These are phyloP conservation scores for Puccinia hordei DNA, from an alignment of 1,284 basidiomycete genomes.

Conservation along the genomic window DNA sequence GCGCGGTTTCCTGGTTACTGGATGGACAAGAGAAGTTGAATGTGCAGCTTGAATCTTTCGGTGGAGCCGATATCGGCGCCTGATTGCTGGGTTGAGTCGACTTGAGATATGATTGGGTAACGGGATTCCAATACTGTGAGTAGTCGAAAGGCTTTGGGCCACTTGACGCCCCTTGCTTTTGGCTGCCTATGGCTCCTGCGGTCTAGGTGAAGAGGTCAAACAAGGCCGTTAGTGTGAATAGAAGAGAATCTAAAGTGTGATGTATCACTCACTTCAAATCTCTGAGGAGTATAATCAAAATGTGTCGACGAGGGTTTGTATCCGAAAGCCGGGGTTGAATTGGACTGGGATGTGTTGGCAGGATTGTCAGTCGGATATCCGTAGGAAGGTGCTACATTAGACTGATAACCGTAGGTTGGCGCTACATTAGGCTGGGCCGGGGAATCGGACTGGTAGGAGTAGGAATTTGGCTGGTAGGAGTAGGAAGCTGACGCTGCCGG, in stretches of 20 bases:
- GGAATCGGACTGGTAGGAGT: neutral
- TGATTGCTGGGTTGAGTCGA: neutral
- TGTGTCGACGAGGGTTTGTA: neutral
- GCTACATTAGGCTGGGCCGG: neutral
- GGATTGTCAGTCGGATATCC: neutral
- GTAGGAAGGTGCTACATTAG: neutral
- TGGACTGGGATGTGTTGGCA: neutral
- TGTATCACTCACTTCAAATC: neutral
- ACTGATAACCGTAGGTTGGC: neutral
- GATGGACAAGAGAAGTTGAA: neutral
- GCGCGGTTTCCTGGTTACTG: neutral
- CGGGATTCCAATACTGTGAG: conserved; percentile 3
- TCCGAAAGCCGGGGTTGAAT: neutral
- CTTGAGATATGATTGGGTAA: neutral
- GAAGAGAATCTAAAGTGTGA: too few relatives aligned
- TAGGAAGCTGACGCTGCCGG: too few relatives aligned
- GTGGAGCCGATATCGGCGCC: neutral
- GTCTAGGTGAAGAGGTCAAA: neutral
- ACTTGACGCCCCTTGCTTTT: neutral
- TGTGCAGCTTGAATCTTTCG: neutral
- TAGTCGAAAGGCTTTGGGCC: conserved; percentile 17
- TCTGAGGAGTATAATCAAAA: neutral
- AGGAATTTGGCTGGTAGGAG: neutral
- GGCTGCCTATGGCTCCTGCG: neutral
- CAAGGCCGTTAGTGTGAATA: too few relatives aligned